Percentiles rank a stretch among this genome's conserved stretches.
Conservation (phyloP, 2,329 filamentous ascomycete species). For the Dactylellina haptotyla region DNA sequence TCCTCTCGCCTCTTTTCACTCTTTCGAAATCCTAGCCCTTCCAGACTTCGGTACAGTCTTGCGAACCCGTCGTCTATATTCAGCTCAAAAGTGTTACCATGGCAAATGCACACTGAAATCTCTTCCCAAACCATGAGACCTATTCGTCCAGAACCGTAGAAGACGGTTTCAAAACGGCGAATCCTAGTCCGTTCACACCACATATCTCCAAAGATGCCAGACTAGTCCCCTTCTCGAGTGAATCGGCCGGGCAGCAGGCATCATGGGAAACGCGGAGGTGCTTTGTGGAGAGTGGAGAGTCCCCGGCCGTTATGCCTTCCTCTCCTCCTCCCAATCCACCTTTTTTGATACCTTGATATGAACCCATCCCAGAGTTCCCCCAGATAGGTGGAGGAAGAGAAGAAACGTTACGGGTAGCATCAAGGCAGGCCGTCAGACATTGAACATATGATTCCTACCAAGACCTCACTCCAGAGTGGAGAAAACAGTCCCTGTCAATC, state of each 20-base stretch:
- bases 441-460: constrained; percentile 1
- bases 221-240: background rate
- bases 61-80: background rate
- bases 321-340: constrained; percentile 18
- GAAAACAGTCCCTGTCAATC: constrained; percentile 35
- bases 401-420: constrained; percentile 13
- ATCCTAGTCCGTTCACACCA: constrained; percentile 11
- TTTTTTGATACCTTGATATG: constrained; percentile 11
- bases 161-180: background rate
- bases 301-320: constrained; percentile 41
- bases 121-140: constrained; percentile 8
- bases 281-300: constrained; percentile 42
- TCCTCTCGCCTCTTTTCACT: constrained; percentile 17
- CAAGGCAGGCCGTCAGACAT: too few species aligned
- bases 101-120: background rate
- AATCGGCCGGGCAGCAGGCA: constrained; percentile 21
- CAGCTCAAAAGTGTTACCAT: background rate
- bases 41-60: background rate
- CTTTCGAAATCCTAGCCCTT: background rate
- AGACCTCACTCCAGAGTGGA: constrained; percentile 13
- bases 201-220: constrained; percentile 30
- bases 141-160: background rate
- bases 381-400: too few species aligned
- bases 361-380: constrained; percentile 25
- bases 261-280: constrained; percentile 31